Percentiles rank a stretch among this genome's conserved stretches.
phyloP scores from a whole-genome alignment of 2,329 filamentous ascomycete genomes.

The Fusarium sp. region DNA sequence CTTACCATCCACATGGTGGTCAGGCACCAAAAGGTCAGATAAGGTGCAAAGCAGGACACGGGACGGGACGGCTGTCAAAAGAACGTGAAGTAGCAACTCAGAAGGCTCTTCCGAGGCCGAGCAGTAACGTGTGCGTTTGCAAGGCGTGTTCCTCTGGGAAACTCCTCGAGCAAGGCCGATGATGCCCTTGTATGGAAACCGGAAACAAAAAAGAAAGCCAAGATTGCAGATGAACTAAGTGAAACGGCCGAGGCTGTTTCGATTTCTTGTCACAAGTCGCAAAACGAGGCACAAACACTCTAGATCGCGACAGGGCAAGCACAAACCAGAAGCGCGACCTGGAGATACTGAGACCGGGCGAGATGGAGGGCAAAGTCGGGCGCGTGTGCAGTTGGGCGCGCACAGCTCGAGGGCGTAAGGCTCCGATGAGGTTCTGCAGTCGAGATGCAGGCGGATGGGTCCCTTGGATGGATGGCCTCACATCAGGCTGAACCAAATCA shows the following conservation, averaged over 20 bases:
- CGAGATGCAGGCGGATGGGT: constrained; percentile 40
- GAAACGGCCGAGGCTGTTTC: constrained; percentile 37
- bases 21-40: constrained; percentile 23
- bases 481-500: constrained; percentile 41
- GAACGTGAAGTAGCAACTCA: constrained; percentile 34
- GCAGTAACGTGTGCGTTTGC: constrained; percentile 26
- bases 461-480: constrained; percentile 33
- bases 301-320: constrained; percentile 25
- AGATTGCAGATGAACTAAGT: constrained; percentile 27
- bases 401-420: constrained; percentile 42
- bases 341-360: constrained; percentile 33
- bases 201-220: constrained; percentile 20
- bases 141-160: constrained; percentile 15
- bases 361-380: constrained; percentile 33
- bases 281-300: constrained; percentile 37
- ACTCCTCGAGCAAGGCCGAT: constrained; percentile 21
- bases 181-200: neutral
- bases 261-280: constrained; percentile 34
- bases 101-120: constrained; percentile 26
- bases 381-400: constrained; percentile 44
- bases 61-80: constrained; percentile 20
- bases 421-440: constrained; percentile 39
- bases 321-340: constrained; percentile 38
- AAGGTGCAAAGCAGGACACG: constrained; percentile 16
- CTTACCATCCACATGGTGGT: constrained; percentile 43